A percentile compares a stretch with the other conserved stretches of the same genome.
phyloP scores from a whole-genome alignment of 1,284 basidiomycete genomes.

The Boletus smithii region DNA sequence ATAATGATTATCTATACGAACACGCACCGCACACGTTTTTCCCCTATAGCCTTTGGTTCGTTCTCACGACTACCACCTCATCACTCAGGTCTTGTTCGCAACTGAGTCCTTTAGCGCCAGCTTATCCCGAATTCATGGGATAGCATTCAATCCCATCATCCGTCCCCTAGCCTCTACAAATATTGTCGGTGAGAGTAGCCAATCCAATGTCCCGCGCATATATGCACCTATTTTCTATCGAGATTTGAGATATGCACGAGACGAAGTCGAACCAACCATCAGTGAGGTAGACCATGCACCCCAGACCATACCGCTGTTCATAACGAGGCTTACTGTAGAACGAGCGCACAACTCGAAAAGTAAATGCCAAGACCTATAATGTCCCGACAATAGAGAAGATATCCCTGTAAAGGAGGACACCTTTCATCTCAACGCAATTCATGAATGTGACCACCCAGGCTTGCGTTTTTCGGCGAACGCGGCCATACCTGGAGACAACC shows the following conservation, averaged over 20 bases:
- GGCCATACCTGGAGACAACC: conserved; percentile 66
- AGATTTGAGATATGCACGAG: neutral
- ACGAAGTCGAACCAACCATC: neutral
- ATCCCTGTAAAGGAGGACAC: neutral
- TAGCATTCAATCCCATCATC: no score
- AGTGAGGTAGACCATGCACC: no score
- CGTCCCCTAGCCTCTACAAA: no score
- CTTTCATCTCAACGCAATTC: conserved; percentile 1
- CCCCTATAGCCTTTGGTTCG: no score
- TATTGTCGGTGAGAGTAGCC: neutral
- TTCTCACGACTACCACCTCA: no score
- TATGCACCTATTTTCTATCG: neutral
- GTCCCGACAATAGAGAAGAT: neutral
- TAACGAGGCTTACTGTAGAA: neutral
- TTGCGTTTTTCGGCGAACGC: conserved; percentile 99
- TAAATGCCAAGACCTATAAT: neutral
- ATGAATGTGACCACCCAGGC: conserved; percentile 69
- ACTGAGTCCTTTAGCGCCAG: no score
- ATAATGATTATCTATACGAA: no score
- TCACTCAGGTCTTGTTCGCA: no score
- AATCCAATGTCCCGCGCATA: neutral
- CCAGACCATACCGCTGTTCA: neutral
- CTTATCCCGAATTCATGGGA: no score
- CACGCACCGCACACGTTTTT: no score
- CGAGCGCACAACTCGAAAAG: neutral